Evolutionary conservation across 2,329 filamentous ascomycete genomes (phyloP).

Genomic region (Colletotrichum somersetense): DNA sequence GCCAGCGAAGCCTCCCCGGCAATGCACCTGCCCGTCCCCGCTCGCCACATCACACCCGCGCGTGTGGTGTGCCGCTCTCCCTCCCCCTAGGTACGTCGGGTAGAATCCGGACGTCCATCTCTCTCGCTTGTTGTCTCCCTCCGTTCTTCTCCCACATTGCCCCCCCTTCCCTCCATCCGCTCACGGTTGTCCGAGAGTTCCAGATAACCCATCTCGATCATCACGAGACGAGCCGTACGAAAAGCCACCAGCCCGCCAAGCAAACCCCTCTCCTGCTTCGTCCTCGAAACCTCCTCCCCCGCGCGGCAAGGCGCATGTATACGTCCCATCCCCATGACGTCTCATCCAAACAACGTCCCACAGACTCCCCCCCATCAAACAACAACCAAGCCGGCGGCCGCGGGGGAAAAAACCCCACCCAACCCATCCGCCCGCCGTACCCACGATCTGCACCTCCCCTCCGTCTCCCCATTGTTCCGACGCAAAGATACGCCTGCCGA

Average conservation of each 20-base stretch:
- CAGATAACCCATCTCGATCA: not conserved
- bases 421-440: not conserved
- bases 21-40: conserved; percentile 11
- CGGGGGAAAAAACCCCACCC: too few relatives aligned
- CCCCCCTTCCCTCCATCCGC: not conserved
- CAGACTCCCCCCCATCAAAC: not conserved
- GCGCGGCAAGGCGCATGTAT: conserved; percentile 17
- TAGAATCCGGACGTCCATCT: not conserved
- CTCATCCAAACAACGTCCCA: conserved; percentile 16
- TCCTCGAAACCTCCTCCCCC: not conserved
- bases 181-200: not conserved
- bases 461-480: not conserved
- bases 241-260: not conserved
- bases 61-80: not conserved
- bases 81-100: not conserved
- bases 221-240: not conserved
- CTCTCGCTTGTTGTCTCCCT: not conserved
- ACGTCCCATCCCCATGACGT: not conserved
- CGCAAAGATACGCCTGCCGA: not conserved
- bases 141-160: not conserved
- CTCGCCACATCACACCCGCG: conserved; percentile 11
- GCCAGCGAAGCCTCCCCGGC: not conserved
- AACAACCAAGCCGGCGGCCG: not conserved
- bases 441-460: conserved; percentile 12
- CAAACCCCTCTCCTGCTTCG: not conserved